These are phyloP conservation scores for Zarea fungicola DNA, from an alignment of 2,329 filamentous ascomycete species.

Conservation along the genomic window DNA sequence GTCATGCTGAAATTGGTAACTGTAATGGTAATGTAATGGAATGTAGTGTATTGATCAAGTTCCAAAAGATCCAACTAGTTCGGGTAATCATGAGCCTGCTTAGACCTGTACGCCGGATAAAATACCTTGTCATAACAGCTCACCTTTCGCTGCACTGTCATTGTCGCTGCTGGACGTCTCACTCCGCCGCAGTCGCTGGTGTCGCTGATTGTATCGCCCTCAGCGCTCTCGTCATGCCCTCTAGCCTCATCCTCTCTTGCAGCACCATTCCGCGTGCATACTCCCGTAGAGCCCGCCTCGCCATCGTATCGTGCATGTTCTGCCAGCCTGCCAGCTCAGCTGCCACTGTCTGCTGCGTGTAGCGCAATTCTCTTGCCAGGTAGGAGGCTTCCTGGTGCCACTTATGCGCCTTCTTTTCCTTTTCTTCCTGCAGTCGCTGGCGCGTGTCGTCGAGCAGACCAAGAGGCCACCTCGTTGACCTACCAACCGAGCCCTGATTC, in stretches of 20 bases:
- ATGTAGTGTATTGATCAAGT: background rate
- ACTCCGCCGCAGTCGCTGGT: background rate
- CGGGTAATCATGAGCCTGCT: background rate
- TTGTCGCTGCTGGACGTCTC: background rate
- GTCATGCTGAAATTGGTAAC: too few relatives aligned
- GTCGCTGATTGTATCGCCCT: constrained; percentile 45
- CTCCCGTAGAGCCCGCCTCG: constrained; percentile 66
- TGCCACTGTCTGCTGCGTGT: constrained; percentile 91
- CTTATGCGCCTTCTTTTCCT: constrained; percentile 71
- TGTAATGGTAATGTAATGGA: background rate
- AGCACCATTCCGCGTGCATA: constrained; percentile 76
- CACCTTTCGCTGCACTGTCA: background rate
- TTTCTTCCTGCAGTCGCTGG: constrained; percentile 75
- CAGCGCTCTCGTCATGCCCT: constrained; percentile 74
- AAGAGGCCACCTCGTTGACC: constrained; percentile 74
- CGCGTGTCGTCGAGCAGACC: constrained; percentile 82
- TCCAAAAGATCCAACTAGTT: too few relatives aligned
- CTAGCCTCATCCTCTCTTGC: constrained; percentile 71
- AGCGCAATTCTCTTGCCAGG: constrained; percentile 76
- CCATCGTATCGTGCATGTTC: constrained; percentile 76
- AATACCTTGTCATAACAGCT: background rate
- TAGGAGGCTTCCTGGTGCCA: constrained; percentile 65
- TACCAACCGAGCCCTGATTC: constrained; percentile 66
- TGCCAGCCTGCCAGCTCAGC: constrained; percentile 91
- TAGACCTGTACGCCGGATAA: background rate